phyloP scores from a whole-genome alignment of 1,139 yeast genomes.

The Zygosaccharomyces sapae region DNA sequence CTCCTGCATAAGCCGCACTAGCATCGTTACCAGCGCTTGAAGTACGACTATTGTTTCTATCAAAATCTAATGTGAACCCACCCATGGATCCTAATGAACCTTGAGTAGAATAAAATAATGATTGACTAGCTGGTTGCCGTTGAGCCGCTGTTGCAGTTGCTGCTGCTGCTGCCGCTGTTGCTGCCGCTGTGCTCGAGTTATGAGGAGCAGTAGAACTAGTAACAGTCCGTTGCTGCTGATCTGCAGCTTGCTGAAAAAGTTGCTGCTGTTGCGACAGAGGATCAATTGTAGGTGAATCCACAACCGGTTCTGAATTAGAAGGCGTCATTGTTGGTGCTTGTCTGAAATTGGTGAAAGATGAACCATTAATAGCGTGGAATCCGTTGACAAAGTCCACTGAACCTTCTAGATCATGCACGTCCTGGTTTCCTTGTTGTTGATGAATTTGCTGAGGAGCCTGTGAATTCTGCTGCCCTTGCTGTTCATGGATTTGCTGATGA shows the following conservation, averaged over 20 bases:
- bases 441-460: background rate
- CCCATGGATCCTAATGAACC: constrained; percentile 10
- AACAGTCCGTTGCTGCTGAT: constrained; percentile 3
- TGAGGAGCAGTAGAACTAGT: constrained; percentile 6
- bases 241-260: constrained; percentile 1
- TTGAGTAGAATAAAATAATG: constrained; percentile 12
- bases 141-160: background rate
- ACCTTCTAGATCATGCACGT: constrained; percentile 7
- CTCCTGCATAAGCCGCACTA: constrained; percentile 9
- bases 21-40: background rate
- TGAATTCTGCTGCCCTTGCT: background rate
- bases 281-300: constrained; percentile 8
- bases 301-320: constrained; percentile 16
- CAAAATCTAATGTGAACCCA: constrained; percentile 13
- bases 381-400: constrained; percentile 31
- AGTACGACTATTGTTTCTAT: constrained; percentile 7
- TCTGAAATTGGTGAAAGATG: constrained; percentile 12
- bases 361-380: constrained; percentile 12
- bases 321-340: constrained; percentile 14
- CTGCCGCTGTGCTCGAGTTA: background rate
- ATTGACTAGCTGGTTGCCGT: background rate
- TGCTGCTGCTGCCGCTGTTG: background rate
- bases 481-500: background rate
- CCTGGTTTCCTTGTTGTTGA: background rate
- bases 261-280: constrained; percentile 7